These are phyloP conservation scores for Penicillium sp. DNA, from an alignment of 2,329 filamentous ascomycete species.

Conservation along the genomic window DNA sequence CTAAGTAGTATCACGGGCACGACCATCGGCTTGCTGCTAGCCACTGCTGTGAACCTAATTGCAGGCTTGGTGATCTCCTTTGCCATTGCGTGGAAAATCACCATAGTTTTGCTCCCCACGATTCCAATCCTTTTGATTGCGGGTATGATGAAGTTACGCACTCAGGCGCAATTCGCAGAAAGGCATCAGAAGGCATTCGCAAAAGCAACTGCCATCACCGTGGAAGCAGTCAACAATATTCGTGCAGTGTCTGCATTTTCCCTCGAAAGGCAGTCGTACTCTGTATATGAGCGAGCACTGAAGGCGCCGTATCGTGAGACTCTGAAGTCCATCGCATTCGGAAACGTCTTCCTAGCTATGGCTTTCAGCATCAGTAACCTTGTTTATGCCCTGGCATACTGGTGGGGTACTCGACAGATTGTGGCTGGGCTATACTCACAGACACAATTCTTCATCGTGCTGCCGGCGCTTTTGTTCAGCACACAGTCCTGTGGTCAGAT, in stretches of 20 bases:
- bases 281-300: neutral
- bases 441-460: constrained; percentile 71
- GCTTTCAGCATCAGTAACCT: constrained; percentile 57
- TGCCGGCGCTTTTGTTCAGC: constrained; percentile 69
- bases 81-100: constrained; percentile 72
- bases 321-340: constrained; percentile 48
- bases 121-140: constrained; percentile 69
- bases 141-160: constrained; percentile 67
- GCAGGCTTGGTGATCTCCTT: constrained; percentile 66
- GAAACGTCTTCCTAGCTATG: constrained; percentile 47
- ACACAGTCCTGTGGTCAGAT: constrained; percentile 73
- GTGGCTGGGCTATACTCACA: constrained; percentile 64
- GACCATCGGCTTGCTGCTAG: constrained; percentile 68
- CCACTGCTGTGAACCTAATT: constrained; percentile 68
- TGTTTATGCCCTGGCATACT: constrained; percentile 74
- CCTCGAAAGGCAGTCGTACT: constrained; percentile 23
- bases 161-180: constrained; percentile 59
- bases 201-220: constrained; percentile 51
- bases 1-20: constrained; percentile 69
- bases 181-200: constrained; percentile 53
- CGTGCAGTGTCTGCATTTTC: constrained; percentile 54
- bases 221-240: constrained; percentile 56
- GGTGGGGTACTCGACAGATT: constrained; percentile 74
- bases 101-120: constrained; percentile 67
- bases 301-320: constrained; percentile 36